Base-by-base conservation (phyloP, 805 yeast genomes). In the Wickerhamiella slavikovae region DNA sequence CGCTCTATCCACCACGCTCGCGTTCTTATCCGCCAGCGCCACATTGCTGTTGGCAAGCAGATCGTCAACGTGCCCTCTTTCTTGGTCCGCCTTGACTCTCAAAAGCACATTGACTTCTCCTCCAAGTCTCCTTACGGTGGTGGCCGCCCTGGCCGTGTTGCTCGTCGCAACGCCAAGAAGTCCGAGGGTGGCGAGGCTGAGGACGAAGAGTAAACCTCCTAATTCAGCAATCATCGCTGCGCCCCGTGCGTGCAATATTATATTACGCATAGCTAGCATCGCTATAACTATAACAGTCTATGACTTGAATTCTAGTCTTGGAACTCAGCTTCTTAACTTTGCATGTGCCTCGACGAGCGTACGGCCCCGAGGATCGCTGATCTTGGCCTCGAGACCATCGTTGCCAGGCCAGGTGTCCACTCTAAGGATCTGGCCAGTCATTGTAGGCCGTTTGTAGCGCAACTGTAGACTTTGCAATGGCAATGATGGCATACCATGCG, bases 111-210 rank as follows among this genome's bases (percentile, higher is more conserved):
- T 66, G 96, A 89, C 74, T 89, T 85, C 55, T 92, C 98, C 54
- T 76, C 89, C 60, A 80, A 79, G 62, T 89, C 98, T 49, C 98
- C 98, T 64, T 85, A 79, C 83, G 98, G 98, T 64, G 98, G 98
- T 68, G 98, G 94, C 53, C 85, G 98, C 71, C 91, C 98, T 51
- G 98, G 98, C 63, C 89, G 98, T 74, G 93, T 80, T 57, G 91
- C 89, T 75, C 80, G 96, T 76, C 79, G 70, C 65, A 71, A 76
- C 72, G 60, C 65, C 49, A 65, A 58, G 50, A 65, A 68, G 61
- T 66, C 60, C 47, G 64, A 56, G 44, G 74, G 59, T 43, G 83
- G 62, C 44, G 85, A 62, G 51, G 80, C 57, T 41, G 85, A 57
- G 38, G 92, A 63, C 48, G 93, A 66, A 47, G 73, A 65, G 54